Percentiles rank a stretch among this genome's conserved stretches.
Conservation (phyloP, 805 yeast species). For the Metschnikowia amazonensis region DNA sequence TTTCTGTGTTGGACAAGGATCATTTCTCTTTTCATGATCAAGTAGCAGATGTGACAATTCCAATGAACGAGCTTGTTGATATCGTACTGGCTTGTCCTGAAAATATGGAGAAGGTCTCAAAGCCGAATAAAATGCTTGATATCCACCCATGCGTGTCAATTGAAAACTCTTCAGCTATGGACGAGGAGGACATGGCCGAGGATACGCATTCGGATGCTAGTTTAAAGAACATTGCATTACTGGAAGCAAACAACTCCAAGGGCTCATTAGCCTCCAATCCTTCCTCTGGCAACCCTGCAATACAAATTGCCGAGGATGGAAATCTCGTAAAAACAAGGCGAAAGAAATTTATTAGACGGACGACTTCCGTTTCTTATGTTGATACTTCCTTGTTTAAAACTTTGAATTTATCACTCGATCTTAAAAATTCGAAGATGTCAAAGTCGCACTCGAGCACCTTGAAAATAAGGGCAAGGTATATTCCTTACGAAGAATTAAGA, state of each 20-base stretch:
- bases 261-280: conserved; percentile 9
- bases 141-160: background rate
- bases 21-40: conserved; percentile 77
- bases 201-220: background rate
- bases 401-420: conserved; percentile 33
- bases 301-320: conserved; percentile 26
- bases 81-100: conserved; percentile 12
- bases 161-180: background rate
- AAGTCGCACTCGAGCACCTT: conserved; percentile 50
- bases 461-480: conserved; percentile 58
- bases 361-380: conserved; percentile 26
- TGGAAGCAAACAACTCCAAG: conserved; percentile 1
- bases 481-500: conserved; percentile 61
- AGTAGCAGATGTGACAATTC: conserved; percentile 63
- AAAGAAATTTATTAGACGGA: conserved; percentile 30
- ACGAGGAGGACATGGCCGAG: background rate
- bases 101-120: conserved; percentile 22
- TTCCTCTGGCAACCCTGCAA: conserved; percentile 15
- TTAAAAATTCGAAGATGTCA: conserved; percentile 30
- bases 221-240: background rate
- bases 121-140: conserved; percentile 2
- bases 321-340: conserved; percentile 29
- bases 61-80: conserved; percentile 47
- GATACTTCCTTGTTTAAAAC: conserved; percentile 44
- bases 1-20: conserved; percentile 82